Percentiles rank a stretch among this genome's conserved stretches.
Evolutionary conservation across 202 grass and related monocot genomes (phyloP).

Genomic region (Setaria italica): DNA sequence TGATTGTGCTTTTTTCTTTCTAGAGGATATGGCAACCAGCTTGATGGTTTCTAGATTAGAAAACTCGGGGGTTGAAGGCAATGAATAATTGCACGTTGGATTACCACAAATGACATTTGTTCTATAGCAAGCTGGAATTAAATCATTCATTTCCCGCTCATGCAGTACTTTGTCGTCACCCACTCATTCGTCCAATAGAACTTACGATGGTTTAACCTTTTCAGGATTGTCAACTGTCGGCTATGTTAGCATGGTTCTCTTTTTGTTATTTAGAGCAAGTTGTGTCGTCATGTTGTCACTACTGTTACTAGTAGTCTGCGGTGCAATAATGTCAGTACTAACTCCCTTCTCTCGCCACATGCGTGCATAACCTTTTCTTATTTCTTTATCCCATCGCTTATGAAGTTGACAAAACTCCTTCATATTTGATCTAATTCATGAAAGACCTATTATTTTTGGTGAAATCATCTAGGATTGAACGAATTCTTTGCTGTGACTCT

Average conservation of each 20-base stretch:
- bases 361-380: not conserved
- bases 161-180: not conserved
- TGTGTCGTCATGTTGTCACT: not conserved
- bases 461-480: not conserved
- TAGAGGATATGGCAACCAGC: not conserved
- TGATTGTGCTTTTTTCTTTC: too few relatives aligned
- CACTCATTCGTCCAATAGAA: not conserved
- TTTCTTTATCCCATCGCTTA: conserved; percentile 1
- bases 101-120: not conserved
- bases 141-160: not conserved
- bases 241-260: not conserved
- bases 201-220: not conserved
- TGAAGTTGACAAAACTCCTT: not conserved
- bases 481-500: too few relatives aligned
- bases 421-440: not conserved
- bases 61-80: not conserved
- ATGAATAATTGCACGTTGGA: not conserved
- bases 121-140: not conserved
- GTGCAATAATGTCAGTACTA: not conserved
- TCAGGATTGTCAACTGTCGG: not conserved
- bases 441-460: not conserved
- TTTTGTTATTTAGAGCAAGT: not conserved
- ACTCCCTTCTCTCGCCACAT: not conserved
- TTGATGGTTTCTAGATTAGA: not conserved
- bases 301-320: not conserved